Conservation (phyloP, 805 yeast genomes). For the Yarrowia yakushimensis region DNA sequence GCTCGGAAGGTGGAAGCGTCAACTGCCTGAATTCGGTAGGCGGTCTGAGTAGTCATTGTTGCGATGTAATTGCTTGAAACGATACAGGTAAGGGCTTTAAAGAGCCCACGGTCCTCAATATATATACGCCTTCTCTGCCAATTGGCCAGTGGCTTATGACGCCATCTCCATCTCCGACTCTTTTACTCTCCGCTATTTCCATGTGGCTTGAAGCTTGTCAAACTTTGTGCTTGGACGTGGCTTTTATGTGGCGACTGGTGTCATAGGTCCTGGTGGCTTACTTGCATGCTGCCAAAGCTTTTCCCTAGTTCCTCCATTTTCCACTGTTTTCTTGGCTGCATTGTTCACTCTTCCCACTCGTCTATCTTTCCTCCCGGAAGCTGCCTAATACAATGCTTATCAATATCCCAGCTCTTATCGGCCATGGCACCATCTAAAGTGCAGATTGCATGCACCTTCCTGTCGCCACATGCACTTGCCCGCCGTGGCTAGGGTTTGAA, state of each 20-base stretch:
- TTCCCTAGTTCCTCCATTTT: not conserved
- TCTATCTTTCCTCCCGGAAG: not conserved
- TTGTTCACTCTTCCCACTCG: not conserved
- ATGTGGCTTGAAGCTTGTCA: slow-evolving; percentile 22
- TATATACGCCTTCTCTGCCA: not conserved
- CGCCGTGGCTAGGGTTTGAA: not conserved
- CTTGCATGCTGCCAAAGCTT: not conserved
- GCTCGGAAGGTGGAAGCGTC: slow-evolving; percentile 28
- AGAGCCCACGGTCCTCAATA: not conserved
- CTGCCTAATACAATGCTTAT: not conserved
- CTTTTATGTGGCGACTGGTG: not conserved
- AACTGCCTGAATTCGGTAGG: slow-evolving; percentile 27
- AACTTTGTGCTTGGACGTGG: slow-evolving; percentile 19
- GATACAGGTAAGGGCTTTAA: too few species aligned
- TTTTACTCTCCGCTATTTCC: slow-evolving; percentile 7
- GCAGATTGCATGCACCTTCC: slow-evolving; percentile 16
- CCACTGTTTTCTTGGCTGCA: not conserved
- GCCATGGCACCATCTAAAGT: slow-evolving; percentile 11
- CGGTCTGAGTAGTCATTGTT: slow-evolving; percentile 26
- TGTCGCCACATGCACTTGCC: slow-evolving; percentile 10
- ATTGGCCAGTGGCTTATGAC: slow-evolving; percentile 8
- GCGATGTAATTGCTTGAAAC: not conserved
- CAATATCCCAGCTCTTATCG: not conserved
- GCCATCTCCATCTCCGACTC: not conserved
- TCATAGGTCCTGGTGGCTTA: not conserved